These are phyloP conservation scores for Blastomyces emzantsi DNA, from an alignment of 2,329 filamentous ascomycete species.

Conservation along the genomic window DNA sequence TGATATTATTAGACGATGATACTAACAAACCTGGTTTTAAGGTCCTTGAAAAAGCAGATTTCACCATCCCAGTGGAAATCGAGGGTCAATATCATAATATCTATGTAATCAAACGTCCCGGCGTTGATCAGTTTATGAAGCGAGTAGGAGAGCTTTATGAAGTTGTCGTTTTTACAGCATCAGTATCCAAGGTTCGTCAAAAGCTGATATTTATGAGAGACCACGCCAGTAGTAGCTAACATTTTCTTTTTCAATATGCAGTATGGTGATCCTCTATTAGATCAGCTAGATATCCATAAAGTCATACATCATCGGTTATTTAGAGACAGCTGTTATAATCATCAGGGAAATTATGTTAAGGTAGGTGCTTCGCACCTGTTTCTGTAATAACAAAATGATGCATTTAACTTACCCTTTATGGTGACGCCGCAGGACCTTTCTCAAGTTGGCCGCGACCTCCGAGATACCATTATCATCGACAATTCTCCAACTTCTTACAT, in stretches of 20 bases:
- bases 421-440: slow-evolving; percentile 62
- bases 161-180: slow-evolving; percentile 97
- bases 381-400: not conserved
- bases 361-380: slow-evolving; percentile 24
- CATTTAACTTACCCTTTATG: slow-evolving; percentile 13
- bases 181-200: slow-evolving; percentile 76
- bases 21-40: slow-evolving; percentile 32
- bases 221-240: slow-evolving; percentile 13
- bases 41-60: slow-evolving; percentile 97
- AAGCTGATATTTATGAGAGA: slow-evolving; percentile 8
- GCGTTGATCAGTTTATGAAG: slow-evolving; percentile 98
- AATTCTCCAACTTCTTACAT: slow-evolving; percentile 99
- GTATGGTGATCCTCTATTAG: slow-evolving; percentile 93
- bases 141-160: slow-evolving; percentile 95
- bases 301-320: slow-evolving; percentile 95
- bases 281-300: slow-evolving; percentile 94
- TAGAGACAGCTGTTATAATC: slow-evolving; percentile 97
- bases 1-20: slow-evolving; percentile 15
- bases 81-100: slow-evolving; percentile 99
- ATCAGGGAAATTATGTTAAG: slow-evolving; percentile 99
- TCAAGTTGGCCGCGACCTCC: slow-evolving; percentile 88
- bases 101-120: slow-evolving; percentile 98
- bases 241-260: slow-evolving; percentile 28
- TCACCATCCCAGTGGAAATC: slow-evolving; percentile 97
- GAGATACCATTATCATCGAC: slow-evolving; percentile 98